Conservation (phyloP, 257 asterid species). For the Solanum pimpinellifolium region DNA sequence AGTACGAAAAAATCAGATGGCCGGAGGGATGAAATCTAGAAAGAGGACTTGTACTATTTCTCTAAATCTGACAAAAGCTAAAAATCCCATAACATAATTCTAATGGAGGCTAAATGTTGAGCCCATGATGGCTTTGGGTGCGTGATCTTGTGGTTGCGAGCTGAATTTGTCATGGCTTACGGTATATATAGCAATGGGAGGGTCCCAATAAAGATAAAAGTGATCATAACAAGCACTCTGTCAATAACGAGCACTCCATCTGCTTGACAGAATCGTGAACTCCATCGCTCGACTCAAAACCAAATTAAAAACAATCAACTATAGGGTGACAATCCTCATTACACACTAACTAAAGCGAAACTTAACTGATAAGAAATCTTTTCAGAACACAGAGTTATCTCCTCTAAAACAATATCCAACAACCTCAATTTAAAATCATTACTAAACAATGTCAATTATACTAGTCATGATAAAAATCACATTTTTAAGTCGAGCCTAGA, state of each 20-base stretch:
- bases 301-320: no score
- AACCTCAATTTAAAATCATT: neutral
- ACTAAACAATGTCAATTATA: neutral
- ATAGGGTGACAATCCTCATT: no score
- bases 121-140: neutral
- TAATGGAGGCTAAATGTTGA: neutral
- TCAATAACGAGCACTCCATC: neutral
- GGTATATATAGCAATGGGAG: no score
- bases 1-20: neutral
- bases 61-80: neutral
- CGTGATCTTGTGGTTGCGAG: no score
- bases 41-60: neutral
- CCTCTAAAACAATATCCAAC: neutral
- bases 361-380: no score
- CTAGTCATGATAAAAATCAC: no score
- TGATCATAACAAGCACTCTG: neutral
- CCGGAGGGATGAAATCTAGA: no score
- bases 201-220: neutral
- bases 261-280: no score
- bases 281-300: no score
- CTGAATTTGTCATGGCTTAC: neutral
- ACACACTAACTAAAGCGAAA: no score
- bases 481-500: no score
- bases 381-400: no score
- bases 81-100: neutral